These are phyloP conservation scores for Lentinula boryana DNA, from an alignment of 768 basidiomycete species.

Conservation along the genomic window DNA sequence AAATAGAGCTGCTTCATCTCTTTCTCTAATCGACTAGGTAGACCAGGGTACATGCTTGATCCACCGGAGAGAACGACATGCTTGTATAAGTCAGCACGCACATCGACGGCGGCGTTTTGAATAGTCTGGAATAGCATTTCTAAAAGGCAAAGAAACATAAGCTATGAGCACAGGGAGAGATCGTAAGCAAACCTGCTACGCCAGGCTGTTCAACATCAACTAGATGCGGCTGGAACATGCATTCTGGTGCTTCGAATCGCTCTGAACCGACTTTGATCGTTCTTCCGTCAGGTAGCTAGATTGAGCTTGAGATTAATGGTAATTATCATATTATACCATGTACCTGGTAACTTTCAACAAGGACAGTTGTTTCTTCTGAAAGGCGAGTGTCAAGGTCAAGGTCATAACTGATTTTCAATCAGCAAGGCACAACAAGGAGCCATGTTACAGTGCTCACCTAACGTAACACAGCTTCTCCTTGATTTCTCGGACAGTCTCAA, in stretches of 20 bases:
- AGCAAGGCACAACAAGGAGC: not conserved
- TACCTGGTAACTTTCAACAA: slow-evolving; percentile 96
- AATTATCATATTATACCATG: slow-evolving; percentile 13
- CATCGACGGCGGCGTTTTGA: slow-evolving; percentile 84
- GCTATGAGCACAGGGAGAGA: not conserved
- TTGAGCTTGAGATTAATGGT: slow-evolving; percentile 3
- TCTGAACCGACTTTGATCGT: slow-evolving; percentile 97
- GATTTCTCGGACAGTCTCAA: slow-evolving; percentile 97
- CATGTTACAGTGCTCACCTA: slow-evolving; percentile 46
- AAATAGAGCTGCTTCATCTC: slow-evolving; percentile 99
- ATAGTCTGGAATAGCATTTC: slow-evolving; percentile 98
- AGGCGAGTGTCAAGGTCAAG: slow-evolving; percentile 92
- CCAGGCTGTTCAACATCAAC: slow-evolving; percentile 97
- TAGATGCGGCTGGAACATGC: slow-evolving; percentile 99
- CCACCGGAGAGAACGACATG: slow-evolving; percentile 98
- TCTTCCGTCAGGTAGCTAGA: slow-evolving; percentile 89
- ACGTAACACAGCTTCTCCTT: slow-evolving; percentile 99
- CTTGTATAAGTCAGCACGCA: slow-evolving; percentile 90
- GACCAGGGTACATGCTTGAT: slow-evolving; percentile 97
- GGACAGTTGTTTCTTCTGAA: slow-evolving; percentile 91
- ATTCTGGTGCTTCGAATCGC: slow-evolving; percentile 98
- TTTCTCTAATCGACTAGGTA: slow-evolving; percentile 95
- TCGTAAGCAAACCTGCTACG: slow-evolving; percentile 66
- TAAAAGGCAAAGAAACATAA: slow-evolving; percentile 16
- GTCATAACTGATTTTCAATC: slow-evolving; percentile 64